Percentiles rank a stretch among this genome's conserved stretches.
These are phyloP conservation scores for Chlamydomonas applanata DNA, from an alignment of 139 green algal species.

Conservation along the genomic window DNA sequence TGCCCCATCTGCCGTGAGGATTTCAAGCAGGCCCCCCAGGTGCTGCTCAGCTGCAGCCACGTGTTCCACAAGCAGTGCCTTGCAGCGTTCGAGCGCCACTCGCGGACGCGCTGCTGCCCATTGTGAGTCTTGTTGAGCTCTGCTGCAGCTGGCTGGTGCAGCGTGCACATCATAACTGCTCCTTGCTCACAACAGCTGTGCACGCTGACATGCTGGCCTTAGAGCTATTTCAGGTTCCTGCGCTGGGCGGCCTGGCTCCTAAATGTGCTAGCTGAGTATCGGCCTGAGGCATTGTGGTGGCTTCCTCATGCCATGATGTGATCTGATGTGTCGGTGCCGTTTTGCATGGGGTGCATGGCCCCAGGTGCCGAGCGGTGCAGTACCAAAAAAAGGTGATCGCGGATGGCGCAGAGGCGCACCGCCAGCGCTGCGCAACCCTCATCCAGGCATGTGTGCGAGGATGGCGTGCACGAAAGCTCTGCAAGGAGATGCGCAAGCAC, in stretches of 20 bases:
- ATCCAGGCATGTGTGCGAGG: constrained; percentile 45
- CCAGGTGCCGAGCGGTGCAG: constrained; percentile 45
- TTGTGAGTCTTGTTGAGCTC: constrained; percentile 34
- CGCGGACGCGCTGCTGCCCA: constrained; percentile 47
- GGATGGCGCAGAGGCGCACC: constrained; percentile 45
- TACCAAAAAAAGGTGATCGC: constrained; percentile 65
- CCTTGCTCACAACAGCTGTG: no score
- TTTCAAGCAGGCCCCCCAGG: constrained; percentile 44
- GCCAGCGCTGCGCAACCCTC: constrained; percentile 35
- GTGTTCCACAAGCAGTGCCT: constrained; percentile 69
- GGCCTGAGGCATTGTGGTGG: no score
- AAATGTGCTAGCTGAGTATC: no score
- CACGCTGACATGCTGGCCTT: no score
- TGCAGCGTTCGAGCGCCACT: constrained; percentile 57
- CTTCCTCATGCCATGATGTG: no score
- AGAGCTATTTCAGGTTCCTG: no score
- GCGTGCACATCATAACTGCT: no score
- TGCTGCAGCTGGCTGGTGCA: no score
- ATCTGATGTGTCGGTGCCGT: no score
- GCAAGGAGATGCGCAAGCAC: constrained; percentile 26
- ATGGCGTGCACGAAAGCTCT: constrained; percentile 28
- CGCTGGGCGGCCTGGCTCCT: no score
- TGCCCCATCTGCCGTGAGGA: constrained; percentile 64
- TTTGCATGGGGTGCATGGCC: not conserved
- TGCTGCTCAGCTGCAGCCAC: constrained; percentile 62